Evolutionary conservation across 257 asterid genomes (phyloP), one percentile per base, ranked within the genome.

Genomic region (Petunia axillaris): DNA sequence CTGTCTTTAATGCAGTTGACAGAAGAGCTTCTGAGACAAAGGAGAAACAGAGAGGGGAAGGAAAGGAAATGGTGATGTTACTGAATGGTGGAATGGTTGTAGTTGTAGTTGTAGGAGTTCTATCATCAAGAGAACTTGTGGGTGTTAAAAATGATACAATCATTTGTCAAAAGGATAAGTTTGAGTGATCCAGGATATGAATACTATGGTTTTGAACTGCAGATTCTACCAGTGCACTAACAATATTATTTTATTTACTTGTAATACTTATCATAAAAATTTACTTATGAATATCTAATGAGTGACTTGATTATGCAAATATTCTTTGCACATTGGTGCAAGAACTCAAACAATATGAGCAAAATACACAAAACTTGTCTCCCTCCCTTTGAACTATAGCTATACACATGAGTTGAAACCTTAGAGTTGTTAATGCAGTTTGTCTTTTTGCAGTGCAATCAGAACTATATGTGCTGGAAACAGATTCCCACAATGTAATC

Each of bases 101-200:
- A 54, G 81, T 67, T 55, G 48, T 37, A 54, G 65, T 83, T 80
- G 85, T 85, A 89, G 91, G 85, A 85, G 81, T 82, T 85, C 87
- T 89, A 83, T 81, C 78, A 83, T 86, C 71, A 84, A 71, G 83
- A 77, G 65, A 74, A 81, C 81, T 76, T 63, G 78, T 81, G 64
- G 73, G 79, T 81, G 64, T 9, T 76, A 59, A 37, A 44, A 77
- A 40, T 77, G 70, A 76, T 48, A 76, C 68, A 58, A 60, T 75
- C 64, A 36, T 57, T 53, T 58, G 59, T 68, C 63, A 64, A 5
- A 75, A 76, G 81, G 88, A 89, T 89, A 64, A 85, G 87, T 84
- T 81, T 87, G 88, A 83, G 87, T 15, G 86, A 84, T 58, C 10
- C 53, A 46, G 5, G 53, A 46, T 46, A 4, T 0, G 6, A 40